Percentiles rank a stretch among this genome's conserved stretches.
Conservation (phyloP, 108 stramenopile species). For the Pseudonitzschia pungens region DNA sequence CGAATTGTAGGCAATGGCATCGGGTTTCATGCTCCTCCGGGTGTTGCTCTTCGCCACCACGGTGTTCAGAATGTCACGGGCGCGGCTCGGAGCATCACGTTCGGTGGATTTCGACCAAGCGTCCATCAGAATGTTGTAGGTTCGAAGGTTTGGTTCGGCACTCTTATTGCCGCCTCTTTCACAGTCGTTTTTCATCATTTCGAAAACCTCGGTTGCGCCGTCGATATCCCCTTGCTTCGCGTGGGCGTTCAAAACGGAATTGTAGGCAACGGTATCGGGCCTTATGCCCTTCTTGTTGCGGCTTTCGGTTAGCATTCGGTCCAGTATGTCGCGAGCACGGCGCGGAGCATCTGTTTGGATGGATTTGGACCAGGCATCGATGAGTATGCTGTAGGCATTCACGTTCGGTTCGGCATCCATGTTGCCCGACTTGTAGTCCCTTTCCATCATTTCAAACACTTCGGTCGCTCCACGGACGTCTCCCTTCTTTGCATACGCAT, state of each 20-base stretch:
- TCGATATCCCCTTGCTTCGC: background rate
- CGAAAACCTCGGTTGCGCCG: conserved; percentile 36
- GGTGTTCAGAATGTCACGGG: background rate
- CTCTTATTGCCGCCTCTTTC: conserved; percentile 16
- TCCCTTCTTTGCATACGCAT: background rate
- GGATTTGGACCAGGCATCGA: conserved; percentile 20
- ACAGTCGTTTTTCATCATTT: conserved; percentile 37
- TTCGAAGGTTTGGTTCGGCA: conserved; percentile 19
- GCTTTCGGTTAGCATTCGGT: background rate
- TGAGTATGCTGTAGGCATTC: conserved; percentile 27
- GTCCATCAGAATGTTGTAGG: conserved; percentile 33
- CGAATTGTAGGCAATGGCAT: conserved; percentile 1
- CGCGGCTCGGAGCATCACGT: background rate
- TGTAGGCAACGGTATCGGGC: background rate
- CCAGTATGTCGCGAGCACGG: background rate
- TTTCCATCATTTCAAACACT: conserved; percentile 43
- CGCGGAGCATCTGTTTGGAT: background rate
- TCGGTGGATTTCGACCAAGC: background rate
- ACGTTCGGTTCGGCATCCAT: conserved; percentile 16
- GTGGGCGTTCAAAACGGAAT: background rate
- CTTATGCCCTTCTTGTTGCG: background rate
- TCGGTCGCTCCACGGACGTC: conserved; percentile 24
- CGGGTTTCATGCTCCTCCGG: background rate
- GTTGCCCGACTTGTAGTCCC: conserved; percentile 24
- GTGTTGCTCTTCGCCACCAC: background rate